Conservation (phyloP, 345 rosid species). For the Kernera saxatilis region DNA sequence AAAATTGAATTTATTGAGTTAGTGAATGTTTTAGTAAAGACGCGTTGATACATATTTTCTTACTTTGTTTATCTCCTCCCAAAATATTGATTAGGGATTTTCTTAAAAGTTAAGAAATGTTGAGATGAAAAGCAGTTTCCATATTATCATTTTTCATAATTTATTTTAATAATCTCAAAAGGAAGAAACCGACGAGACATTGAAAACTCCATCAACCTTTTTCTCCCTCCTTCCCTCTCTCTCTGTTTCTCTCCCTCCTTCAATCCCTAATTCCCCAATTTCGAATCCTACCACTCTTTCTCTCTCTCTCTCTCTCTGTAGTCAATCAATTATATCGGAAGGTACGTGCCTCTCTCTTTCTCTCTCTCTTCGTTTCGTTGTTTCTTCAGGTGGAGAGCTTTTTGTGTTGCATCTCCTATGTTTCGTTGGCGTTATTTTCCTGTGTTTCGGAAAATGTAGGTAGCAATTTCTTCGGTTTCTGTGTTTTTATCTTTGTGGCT, state of each 20-base stretch:
- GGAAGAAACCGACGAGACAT: constrained; percentile 14
- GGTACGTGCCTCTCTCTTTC: constrained; percentile 14
- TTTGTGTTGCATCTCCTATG: neutral
- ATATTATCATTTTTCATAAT: neutral
- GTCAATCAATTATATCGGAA: neutral
- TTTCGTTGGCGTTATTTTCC: neutral
- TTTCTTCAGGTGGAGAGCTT: neutral
- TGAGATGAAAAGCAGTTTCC: constrained; percentile 7
- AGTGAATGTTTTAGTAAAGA: neutral
- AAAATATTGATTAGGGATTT: constrained; percentile 13
- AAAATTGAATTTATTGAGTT: neutral
- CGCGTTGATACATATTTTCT: constrained; percentile 15
- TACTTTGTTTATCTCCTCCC: neutral
- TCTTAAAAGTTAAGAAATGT: constrained; percentile 35
- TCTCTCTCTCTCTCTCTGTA: constrained; percentile 6
- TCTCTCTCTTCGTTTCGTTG: constrained; percentile 8
- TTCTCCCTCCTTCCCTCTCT: neutral
- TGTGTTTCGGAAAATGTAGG: constrained; percentile 20
- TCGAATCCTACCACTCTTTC: constrained; percentile 13
- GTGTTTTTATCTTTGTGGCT: neutral
- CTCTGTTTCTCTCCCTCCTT: constrained; percentile 1
- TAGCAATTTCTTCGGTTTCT: neutral
- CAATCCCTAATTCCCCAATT: constrained; percentile 34
- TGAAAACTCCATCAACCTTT: constrained; percentile 17
- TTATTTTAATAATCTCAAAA: neutral